phyloP scores from a whole-genome alignment of 305 asterid species.

The Fraxinus baroniana region DNA sequence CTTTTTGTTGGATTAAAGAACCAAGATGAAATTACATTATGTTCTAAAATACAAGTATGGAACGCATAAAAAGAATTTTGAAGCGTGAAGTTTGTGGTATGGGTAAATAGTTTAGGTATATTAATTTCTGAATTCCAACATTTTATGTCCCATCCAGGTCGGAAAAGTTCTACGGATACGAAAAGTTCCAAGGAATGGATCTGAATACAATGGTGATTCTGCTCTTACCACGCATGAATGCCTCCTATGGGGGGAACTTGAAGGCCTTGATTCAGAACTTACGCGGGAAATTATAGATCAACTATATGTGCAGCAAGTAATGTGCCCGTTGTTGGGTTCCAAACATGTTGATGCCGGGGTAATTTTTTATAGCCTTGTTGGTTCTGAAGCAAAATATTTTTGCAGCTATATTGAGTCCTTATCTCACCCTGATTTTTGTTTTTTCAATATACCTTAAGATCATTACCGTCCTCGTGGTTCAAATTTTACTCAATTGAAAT shows the following conservation, averaged over 20 bases:
- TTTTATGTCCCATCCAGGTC: slow-evolving; percentile 45
- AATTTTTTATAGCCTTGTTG: slow-evolving; percentile 23
- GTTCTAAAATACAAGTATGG: neutral
- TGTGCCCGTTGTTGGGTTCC: slow-evolving; percentile 72
- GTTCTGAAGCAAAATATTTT: slow-evolving; percentile 3
- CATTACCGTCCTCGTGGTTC: neutral
- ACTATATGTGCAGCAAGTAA: slow-evolving; percentile 65
- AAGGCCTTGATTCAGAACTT: slow-evolving; percentile 66
- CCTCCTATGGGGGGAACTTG: slow-evolving; percentile 60
- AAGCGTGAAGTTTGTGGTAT: slow-evolving; percentile 9
- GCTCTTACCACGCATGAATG: slow-evolving; percentile 57
- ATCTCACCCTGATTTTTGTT: neutral
- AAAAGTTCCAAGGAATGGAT: slow-evolving; percentile 53
- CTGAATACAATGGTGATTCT: slow-evolving; percentile 45
- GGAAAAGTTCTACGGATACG: slow-evolving; percentile 82
- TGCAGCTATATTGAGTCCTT: neutral
- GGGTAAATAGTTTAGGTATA: slow-evolving; percentile 10
- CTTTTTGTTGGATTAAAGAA: neutral
- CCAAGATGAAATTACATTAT: slow-evolving; percentile 5
- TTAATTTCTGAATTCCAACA: slow-evolving; percentile 5
- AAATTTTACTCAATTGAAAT: slow-evolving; percentile 3
- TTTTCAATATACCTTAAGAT: neutral
- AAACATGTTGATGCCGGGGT: slow-evolving; percentile 94
- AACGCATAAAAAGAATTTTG: slow-evolving; percentile 10
- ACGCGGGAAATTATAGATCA: slow-evolving; percentile 73